These are phyloP conservation scores for Kalaharituber pfeilii DNA, from an alignment of 2,329 filamentous ascomycete species.

Conservation along the genomic window DNA sequence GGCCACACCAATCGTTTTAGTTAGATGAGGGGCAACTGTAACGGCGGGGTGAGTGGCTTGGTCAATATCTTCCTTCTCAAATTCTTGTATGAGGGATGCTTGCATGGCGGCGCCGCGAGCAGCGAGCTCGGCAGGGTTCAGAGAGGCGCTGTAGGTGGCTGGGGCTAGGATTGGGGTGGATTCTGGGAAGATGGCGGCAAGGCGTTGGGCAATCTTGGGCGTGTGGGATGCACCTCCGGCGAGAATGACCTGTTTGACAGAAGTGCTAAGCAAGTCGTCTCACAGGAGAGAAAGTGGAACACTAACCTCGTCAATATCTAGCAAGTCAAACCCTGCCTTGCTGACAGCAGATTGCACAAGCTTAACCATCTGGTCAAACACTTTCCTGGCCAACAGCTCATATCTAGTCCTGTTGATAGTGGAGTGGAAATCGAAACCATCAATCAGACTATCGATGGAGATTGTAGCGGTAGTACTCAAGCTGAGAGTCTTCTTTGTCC, in stretches of 20 bases:
- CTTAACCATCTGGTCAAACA: slow-evolving; percentile 74
- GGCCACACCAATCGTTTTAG: slow-evolving; percentile 74
- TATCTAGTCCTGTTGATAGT: slow-evolving; percentile 89
- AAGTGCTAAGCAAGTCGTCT: slow-evolving; percentile 6
- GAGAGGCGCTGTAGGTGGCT: slow-evolving; percentile 54
- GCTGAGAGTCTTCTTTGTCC: slow-evolving; percentile 79
- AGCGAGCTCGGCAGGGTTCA: slow-evolving; percentile 85
- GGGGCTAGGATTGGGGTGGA: slow-evolving; percentile 65
- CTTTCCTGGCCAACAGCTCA: slow-evolving; percentile 71
- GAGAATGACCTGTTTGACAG: slow-evolving; percentile 49
- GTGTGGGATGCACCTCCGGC: slow-evolving; percentile 85
- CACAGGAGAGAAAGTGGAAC: not conserved
- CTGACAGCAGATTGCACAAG: slow-evolving; percentile 70
- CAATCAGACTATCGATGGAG: slow-evolving; percentile 76
- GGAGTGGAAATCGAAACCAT: slow-evolving; percentile 77
- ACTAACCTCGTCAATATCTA: slow-evolving; percentile 66
- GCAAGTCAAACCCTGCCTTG: slow-evolving; percentile 80
- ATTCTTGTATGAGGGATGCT: slow-evolving; percentile 84
- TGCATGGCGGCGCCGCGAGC: slow-evolving; percentile 88
- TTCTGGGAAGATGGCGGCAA: slow-evolving; percentile 64
- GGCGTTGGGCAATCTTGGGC: slow-evolving; percentile 72
- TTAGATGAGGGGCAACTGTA: slow-evolving; percentile 79
- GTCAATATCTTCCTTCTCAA: slow-evolving; percentile 81
- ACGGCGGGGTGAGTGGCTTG: slow-evolving; percentile 92
- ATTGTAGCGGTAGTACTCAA: slow-evolving; percentile 77